phyloP scores from a whole-genome alignment of 2,329 filamentous ascomycete genomes.

The Colletotrichum tamarilloi region DNA sequence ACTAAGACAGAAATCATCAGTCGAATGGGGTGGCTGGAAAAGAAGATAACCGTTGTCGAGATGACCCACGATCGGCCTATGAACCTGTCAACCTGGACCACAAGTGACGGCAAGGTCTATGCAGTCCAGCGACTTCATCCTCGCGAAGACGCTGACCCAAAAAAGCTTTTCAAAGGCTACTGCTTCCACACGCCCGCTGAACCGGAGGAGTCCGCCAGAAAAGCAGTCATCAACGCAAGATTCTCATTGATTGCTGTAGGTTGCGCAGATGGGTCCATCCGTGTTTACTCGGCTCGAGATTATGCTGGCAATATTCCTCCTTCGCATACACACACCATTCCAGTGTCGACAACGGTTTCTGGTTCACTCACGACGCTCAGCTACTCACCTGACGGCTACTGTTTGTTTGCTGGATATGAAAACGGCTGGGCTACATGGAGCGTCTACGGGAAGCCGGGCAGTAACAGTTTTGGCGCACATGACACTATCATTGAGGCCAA shows the following conservation, averaged over 20 bases:
- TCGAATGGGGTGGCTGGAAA: slow-evolving; percentile 86
- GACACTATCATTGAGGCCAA: slow-evolving; percentile 71
- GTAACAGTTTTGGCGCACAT: slow-evolving; percentile 83
- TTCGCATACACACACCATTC: slow-evolving; percentile 81
- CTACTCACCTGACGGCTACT: slow-evolving; percentile 97
- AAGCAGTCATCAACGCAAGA: slow-evolving; percentile 88
- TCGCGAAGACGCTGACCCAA: slow-evolving; percentile 54
- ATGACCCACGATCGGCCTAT: slow-evolving; percentile 97
- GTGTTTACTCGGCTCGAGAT: slow-evolving; percentile 92
- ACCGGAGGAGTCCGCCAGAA: slow-evolving; percentile 71
- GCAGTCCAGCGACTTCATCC: slow-evolving; percentile 80
- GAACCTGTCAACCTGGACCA: slow-evolving; percentile 95
- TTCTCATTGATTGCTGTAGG: slow-evolving; percentile 94
- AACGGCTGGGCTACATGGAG: slow-evolving; percentile 97
- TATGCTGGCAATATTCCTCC: slow-evolving; percentile 92
- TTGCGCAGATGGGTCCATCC: slow-evolving; percentile 81
- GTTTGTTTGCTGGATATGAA: slow-evolving; percentile 92
- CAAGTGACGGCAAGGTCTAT: slow-evolving; percentile 86
- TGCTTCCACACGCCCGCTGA: slow-evolving; percentile 84
- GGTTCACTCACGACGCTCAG: slow-evolving; percentile 79
- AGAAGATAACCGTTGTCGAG: slow-evolving; percentile 79
- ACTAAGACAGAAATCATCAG: slow-evolving; percentile 91
- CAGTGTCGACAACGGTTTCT: slow-evolving; percentile 74
- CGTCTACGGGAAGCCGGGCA: slow-evolving; percentile 92
- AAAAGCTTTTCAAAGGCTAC: slow-evolving; percentile 86